phyloP scores from a whole-genome alignment of 1,284 basidiomycete genomes.

The Sporisorium scitamineum region DNA sequence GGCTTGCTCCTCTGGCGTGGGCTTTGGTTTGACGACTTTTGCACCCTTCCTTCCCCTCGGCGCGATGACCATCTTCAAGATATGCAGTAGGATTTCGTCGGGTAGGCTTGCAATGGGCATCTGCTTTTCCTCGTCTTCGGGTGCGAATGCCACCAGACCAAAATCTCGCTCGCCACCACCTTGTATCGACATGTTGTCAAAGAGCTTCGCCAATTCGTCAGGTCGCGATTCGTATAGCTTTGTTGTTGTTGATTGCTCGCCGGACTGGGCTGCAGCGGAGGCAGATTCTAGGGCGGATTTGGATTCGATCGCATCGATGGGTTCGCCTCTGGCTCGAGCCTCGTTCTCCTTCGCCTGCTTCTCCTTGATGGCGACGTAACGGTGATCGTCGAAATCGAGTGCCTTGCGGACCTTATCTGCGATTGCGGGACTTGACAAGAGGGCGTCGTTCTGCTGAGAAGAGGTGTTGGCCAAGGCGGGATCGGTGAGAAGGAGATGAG shows the following conservation, averaged over 20 bases:
- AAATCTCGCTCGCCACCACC: constrained; percentile 51
- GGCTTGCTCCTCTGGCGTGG: constrained; percentile 45
- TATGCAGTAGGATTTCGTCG: constrained; percentile 60
- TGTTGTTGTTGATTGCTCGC: constrained; percentile 4
- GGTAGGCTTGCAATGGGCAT: constrained; percentile 54
- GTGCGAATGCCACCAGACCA: constrained; percentile 27
- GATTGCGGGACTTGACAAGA: constrained; percentile 50
- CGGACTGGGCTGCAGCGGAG: background rate
- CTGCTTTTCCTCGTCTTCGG: constrained; percentile 53
- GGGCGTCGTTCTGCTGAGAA: constrained; percentile 34
- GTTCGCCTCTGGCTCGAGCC: constrained; percentile 28
- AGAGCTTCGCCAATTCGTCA: constrained; percentile 45
- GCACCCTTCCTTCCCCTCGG: constrained; percentile 56
- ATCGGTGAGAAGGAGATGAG: constrained; percentile 50
- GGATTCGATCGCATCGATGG: background rate
- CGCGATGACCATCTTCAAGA: constrained; percentile 49
- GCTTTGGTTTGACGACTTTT: constrained; percentile 47
- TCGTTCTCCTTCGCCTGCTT: constrained; percentile 35
- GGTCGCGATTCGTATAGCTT: constrained; percentile 19
- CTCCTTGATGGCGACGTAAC: constrained; percentile 50
- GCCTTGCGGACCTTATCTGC: constrained; percentile 52
- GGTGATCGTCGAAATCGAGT: constrained; percentile 54
- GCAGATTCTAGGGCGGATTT: background rate
- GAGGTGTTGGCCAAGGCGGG: constrained; percentile 27
- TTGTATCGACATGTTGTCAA: constrained; percentile 37